Conservation (phyloP, 1,284 basidiomycete species). For the Melampsora larici-populina region DNA sequence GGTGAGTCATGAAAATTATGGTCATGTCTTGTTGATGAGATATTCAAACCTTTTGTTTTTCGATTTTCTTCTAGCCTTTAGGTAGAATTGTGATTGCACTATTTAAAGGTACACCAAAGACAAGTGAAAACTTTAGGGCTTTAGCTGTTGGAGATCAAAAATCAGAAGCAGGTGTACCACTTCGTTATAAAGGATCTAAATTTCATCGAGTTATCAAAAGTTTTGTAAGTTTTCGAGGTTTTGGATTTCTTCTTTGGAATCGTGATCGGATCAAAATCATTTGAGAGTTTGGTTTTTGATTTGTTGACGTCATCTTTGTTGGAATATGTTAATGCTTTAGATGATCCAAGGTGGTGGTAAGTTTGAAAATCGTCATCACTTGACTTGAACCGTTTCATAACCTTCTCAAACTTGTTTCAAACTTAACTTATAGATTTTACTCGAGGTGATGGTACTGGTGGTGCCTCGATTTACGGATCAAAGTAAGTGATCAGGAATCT, state of each 20-base stretch:
- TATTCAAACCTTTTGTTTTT: background rate
- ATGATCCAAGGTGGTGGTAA: conserved; percentile 43
- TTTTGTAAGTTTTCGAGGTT: conserved; percentile 20
- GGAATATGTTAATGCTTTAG: background rate
- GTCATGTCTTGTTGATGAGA: background rate
- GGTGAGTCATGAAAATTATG: background rate
- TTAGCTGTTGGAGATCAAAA: conserved; percentile 22
- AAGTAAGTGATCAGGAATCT: background rate
- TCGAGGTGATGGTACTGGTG: conserved; percentile 39
- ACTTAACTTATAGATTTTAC: conserved; percentile 23
- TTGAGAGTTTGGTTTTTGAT: no score
- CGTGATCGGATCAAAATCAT: no score
- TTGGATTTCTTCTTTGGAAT: background rate
- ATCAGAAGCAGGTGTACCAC: conserved; percentile 3
- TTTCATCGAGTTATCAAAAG: conserved; percentile 41
- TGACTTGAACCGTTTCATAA: background rate
- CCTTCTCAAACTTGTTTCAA: background rate
- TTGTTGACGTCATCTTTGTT: background rate
- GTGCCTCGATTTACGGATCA: conserved; percentile 34
- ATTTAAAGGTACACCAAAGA: conserved; percentile 39
- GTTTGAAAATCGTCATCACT: background rate
- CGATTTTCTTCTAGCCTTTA: conserved; percentile 1
- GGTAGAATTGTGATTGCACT: conserved; percentile 37
- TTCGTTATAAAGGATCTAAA: conserved; percentile 33
- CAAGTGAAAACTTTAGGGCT: conserved; percentile 31